These are phyloP conservation scores for Trypanosoma caninum DNA, from an alignment of 208 protist species.

Conservation along the genomic window DNA sequence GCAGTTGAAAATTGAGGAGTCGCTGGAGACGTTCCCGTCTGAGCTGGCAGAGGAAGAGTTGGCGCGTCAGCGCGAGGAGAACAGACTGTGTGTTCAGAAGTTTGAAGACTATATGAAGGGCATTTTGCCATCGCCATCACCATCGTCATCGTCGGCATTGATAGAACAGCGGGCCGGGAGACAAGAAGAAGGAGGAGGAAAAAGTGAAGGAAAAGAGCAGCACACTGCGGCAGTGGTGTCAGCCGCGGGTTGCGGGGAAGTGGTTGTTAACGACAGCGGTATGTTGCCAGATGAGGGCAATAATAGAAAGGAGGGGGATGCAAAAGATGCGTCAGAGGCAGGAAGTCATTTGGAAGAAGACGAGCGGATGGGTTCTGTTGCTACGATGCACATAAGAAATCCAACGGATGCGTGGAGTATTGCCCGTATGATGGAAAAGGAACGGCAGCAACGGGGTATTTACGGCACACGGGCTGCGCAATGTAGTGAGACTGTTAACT, in stretches of 20 bases:
- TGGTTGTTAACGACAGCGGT: too few relatives aligned
- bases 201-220: background rate
- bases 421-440: constrained; percentile 54
- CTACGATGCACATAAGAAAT: constrained; percentile 82
- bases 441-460: constrained; percentile 37
- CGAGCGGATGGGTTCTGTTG: constrained; percentile 11
- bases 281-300: too few relatives aligned
- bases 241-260: too few relatives aligned
- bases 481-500: constrained; percentile 31
- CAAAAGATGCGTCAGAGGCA: too few relatives aligned
- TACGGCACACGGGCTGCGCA: constrained; percentile 20
- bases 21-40: constrained; percentile 64
- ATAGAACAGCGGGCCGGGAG: background rate
- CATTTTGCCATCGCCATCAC: constrained; percentile 33
- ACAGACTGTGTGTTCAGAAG: constrained; percentile 67
- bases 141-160: background rate
- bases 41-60: constrained; percentile 68
- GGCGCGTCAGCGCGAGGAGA: constrained; percentile 56
- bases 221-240: too few relatives aligned
- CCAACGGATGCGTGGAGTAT: constrained; percentile 79
- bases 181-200: background rate
- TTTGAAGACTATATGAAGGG: constrained; percentile 86
- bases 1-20: constrained; percentile 79
- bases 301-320: too few relatives aligned
- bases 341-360: background rate